Base-by-base conservation (phyloP, 371 early-diverging fungal genomes). In the Gilbertella persicaria region DNA sequence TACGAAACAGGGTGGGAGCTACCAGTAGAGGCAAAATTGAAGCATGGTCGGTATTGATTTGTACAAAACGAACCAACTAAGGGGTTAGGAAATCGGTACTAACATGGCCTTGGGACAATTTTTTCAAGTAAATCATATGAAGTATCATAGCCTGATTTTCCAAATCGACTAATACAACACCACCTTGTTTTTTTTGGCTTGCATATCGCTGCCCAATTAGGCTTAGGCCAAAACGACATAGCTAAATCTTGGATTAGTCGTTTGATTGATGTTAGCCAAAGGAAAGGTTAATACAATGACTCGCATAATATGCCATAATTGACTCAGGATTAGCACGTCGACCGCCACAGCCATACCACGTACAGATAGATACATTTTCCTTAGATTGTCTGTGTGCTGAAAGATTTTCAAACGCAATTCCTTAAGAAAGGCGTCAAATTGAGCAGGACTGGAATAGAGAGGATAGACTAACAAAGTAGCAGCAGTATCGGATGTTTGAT, bases 381-480 rank as follows among this genome's bases (percentile, higher is more conserved):
- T n/a, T n/a, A n/a, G n/a, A n/a, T n/a, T n/a, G n/a, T n/a, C n/a
- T n/a, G n/a, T n/a, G n/a, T n/a, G n/a, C n/a, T n/a, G n/a, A n/a
- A n/a, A n/a, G n/a, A n/a, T n/a, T n/a, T n/a, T n/a, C n/a, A n/a
- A n/a, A n/a, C n/a, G n/a, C n/a, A n/a, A n/a, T n/a, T n/a, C n/a
- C n/a, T n/a, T n/a, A n/a, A n/a, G n/a, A n/a, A n/a, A n/a, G n/a
- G n/a, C n/a, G n/a, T n/a, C n/a, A n/a, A n/a, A n/a, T n/a, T n/a
- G n/a, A n/a, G n/a, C n/a, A n/a, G n/a, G n/a, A n/a, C n/a, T n/a
- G n/a, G n/a, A n/a, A n/a, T 35, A 46, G 17, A 61, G 10, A 5
- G 62, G 56, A 28, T 52, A 62, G 2, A 53, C 63, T 5, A 62
- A 28, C 16, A 52, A 53, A 12, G 45, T 25, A 1, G 53, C 52